phyloP scores from a whole-genome alignment of 768 basidiomycete genomes.

The Paxillus involutus region DNA sequence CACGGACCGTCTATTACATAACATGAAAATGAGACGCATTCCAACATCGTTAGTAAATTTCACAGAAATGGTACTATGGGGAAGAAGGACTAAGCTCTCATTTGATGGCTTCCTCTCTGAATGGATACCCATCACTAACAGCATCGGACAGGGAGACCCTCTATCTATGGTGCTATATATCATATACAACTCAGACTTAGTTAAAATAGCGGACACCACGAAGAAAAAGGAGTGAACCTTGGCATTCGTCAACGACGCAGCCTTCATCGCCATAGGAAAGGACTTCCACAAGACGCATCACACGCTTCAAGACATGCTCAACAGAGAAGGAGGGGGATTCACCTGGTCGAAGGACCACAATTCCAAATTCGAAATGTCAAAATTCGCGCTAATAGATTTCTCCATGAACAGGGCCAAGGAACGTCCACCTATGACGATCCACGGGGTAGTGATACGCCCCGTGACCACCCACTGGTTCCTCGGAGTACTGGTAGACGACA shows the following conservation, averaged over 20 bases:
- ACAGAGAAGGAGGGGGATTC: background rate
- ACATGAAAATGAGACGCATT: too few relatives aligned
- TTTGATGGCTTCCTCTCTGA: too few relatives aligned
- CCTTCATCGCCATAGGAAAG: background rate
- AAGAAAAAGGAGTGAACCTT: constrained; percentile 19
- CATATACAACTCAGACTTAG: too few relatives aligned
- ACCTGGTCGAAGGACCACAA: background rate
- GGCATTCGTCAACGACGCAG: background rate
- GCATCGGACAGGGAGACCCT: too few relatives aligned
- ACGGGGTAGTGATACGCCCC: background rate
- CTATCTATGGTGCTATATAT: too few relatives aligned
- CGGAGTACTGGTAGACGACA: background rate
- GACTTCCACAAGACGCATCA: background rate
- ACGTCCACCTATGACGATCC: background rate
- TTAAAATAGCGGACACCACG: background rate
- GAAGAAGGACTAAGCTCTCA: too few relatives aligned
- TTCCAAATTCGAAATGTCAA: background rate
- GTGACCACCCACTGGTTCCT: background rate
- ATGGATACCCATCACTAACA: too few relatives aligned
- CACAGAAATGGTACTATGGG: too few relatives aligned
- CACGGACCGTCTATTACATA: too few relatives aligned
- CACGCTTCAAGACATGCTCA: background rate
- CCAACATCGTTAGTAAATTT: too few relatives aligned
- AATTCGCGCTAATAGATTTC: background rate
- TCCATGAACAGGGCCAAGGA: background rate